Conservation (phyloP, 2,329 filamentous ascomycete genomes). For the Paecilomyces dactylethromorphus region DNA sequence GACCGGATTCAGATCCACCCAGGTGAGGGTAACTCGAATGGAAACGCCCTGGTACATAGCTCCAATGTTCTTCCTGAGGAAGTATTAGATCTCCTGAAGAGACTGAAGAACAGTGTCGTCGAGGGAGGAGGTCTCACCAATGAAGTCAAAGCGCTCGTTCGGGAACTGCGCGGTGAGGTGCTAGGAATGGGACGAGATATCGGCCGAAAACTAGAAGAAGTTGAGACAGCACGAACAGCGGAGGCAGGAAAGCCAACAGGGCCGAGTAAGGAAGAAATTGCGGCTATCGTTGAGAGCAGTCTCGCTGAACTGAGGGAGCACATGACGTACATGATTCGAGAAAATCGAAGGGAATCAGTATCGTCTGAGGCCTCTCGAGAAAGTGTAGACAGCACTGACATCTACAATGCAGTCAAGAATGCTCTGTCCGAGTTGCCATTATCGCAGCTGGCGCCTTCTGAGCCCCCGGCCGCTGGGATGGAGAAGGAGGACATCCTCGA, state of each 20-base stretch:
- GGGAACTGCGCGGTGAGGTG: slow-evolving; percentile 85
- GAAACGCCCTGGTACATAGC: not conserved
- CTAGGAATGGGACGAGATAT: slow-evolving; percentile 91
- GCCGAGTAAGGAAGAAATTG: slow-evolving; percentile 63
- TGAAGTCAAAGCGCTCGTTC: slow-evolving; percentile 83
- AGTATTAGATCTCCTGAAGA: slow-evolving; percentile 71
- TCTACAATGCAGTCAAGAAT: slow-evolving; percentile 76
- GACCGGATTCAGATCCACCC: not conserved
- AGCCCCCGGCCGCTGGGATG: slow-evolving; percentile 46
- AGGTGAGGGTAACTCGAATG: not conserved
- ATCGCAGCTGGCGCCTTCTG: slow-evolving; percentile 51
- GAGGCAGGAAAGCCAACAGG: slow-evolving; percentile 39
- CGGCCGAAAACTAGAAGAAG: slow-evolving; percentile 66
- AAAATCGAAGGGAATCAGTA: slow-evolving; percentile 64
- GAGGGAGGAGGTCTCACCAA: slow-evolving; percentile 84
- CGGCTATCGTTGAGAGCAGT: slow-evolving; percentile 70
- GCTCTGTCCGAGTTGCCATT: slow-evolving; percentile 56
- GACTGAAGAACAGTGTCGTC: slow-evolving; percentile 84
- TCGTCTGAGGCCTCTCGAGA: slow-evolving; percentile 57
- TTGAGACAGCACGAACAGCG: slow-evolving; percentile 43
- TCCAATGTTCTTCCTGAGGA: slow-evolving; percentile 59
- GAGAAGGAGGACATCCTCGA: slow-evolving; percentile 78
- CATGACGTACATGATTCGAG: slow-evolving; percentile 70
- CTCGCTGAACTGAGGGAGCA: slow-evolving; percentile 77
- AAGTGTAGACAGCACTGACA: slow-evolving; percentile 70